A percentile compares a stretch with the other conserved stretches of the same genome.
phyloP scores from a whole-genome alignment of 2,329 filamentous ascomycete species.

The Fonsecaea monophora region DNA sequence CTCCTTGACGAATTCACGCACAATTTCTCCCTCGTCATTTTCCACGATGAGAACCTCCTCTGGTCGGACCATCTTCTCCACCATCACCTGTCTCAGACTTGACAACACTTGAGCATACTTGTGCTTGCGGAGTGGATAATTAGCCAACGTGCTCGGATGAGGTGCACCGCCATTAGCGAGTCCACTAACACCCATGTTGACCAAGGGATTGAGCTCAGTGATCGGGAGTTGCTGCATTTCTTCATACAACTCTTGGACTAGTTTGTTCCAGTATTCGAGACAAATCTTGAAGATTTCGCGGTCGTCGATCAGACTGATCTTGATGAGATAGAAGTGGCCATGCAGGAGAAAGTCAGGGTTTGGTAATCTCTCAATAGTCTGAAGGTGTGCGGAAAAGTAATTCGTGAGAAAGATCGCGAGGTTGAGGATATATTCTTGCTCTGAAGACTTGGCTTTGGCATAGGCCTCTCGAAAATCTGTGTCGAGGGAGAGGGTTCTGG shows the following conservation, averaged over 20 bases:
- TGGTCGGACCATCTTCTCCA: slow-evolving; percentile 98
- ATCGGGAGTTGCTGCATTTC: slow-evolving; percentile 98
- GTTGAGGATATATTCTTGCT: slow-evolving; percentile 98
- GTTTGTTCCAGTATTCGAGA: slow-evolving; percentile 98
- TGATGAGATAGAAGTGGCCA: slow-evolving; percentile 96
- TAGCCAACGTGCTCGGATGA: slow-evolving; percentile 81
- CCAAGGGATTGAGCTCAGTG: slow-evolving; percentile 87
- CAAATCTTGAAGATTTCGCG: slow-evolving; percentile 99
- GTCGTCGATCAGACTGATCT: slow-evolving; percentile 98
- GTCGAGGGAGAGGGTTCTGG: slow-evolving; percentile 87
- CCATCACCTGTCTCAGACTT: slow-evolving; percentile 96
- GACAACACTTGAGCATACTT: slow-evolving; percentile 95
- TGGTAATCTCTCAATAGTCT: slow-evolving; percentile 92
- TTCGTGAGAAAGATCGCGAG: slow-evolving; percentile 94
- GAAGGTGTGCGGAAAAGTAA: slow-evolving; percentile 93
- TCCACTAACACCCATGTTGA: slow-evolving; percentile 75
- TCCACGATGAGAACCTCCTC: slow-evolving; percentile 99
- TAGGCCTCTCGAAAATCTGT: slow-evolving; percentile 93
- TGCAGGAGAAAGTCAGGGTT: slow-evolving; percentile 95
- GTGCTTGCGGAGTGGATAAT: slow-evolving; percentile 94
- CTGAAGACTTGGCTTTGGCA: slow-evolving; percentile 84
- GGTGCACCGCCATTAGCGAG: slow-evolving; percentile 81
- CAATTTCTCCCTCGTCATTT: slow-evolving; percentile 98
- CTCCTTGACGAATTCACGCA: slow-evolving; percentile 98
- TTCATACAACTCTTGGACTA: slow-evolving; percentile 97